These are phyloP conservation scores for Glarea lozoyensis DNA, from an alignment of 495 filamentous ascomycete species.

Conservation along the genomic window DNA sequence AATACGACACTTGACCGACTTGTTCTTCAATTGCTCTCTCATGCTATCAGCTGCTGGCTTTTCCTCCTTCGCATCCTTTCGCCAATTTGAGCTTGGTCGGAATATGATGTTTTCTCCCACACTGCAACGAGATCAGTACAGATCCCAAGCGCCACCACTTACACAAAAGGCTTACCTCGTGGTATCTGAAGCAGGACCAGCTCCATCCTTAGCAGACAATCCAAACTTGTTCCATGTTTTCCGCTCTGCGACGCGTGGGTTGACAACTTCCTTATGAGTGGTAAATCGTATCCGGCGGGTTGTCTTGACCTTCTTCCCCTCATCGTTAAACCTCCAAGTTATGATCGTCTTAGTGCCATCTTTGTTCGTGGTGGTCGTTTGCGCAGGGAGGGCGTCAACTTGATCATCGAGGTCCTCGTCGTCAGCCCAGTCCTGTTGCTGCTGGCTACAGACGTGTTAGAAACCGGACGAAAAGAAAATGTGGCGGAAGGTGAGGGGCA, in stretches of 20 bases:
- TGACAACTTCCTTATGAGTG: constrained; percentile 81
- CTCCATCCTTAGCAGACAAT: constrained; percentile 55
- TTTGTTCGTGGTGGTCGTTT: constrained; percentile 85
- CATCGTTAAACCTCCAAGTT: constrained; percentile 83
- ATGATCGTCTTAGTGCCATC: constrained; percentile 95
- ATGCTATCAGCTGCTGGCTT: constrained; percentile 59
- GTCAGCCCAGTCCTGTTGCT: constrained; percentile 97
- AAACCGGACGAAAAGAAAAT: neutral
- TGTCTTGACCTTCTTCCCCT: constrained; percentile 91
- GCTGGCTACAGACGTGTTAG: too few relatives aligned
- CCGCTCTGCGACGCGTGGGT: constrained; percentile 92
- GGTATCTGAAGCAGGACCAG: constrained; percentile 43
- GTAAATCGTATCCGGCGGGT: constrained; percentile 89
- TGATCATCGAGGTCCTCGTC: constrained; percentile 86
- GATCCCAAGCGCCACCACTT: constrained; percentile 10
- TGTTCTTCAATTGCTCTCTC: constrained; percentile 91
- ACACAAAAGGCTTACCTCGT: neutral
- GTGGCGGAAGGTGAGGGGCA: neutral
- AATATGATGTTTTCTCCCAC: constrained; percentile 98
- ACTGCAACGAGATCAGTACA: constrained; percentile 50
- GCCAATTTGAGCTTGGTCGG: constrained; percentile 82
- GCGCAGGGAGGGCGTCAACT: constrained; percentile 67
- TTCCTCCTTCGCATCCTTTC: constrained; percentile 77
- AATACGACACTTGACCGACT: constrained; percentile 99
- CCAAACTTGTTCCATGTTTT: constrained; percentile 91